These are phyloP conservation scores for Ceriops decandra DNA, from an alignment of 345 rosid genomes.

Conservation along the genomic window DNA sequence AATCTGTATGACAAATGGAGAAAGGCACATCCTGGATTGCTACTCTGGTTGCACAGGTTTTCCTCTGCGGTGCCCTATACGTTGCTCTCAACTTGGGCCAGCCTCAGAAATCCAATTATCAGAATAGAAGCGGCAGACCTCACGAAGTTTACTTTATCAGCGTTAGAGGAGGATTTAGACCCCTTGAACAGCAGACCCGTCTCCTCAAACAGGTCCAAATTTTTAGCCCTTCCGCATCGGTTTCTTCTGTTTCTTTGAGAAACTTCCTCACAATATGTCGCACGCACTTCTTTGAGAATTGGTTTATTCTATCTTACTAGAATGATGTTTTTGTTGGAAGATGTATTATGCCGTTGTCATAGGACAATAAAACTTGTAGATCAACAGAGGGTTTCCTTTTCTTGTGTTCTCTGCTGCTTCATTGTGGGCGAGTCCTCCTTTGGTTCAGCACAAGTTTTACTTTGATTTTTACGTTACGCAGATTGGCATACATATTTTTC, in stretches of 20 bases:
- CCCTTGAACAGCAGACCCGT: constrained; percentile 38
- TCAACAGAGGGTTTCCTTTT: neutral
- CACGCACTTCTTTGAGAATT: neutral
- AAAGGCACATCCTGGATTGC: constrained; percentile 47
- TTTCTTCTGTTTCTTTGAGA: neutral
- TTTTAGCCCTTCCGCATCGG: constrained; percentile 9
- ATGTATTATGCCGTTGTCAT: too few species aligned
- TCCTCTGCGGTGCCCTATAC: constrained; percentile 53
- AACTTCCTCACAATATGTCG: neutral
- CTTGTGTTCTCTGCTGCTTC: neutral
- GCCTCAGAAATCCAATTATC: constrained; percentile 30
- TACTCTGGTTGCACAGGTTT: constrained; percentile 54
- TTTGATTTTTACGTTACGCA: too few species aligned
- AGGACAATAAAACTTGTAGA: neutral
- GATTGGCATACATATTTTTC: too few species aligned
- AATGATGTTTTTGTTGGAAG: neutral
- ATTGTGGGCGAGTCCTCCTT: neutral
- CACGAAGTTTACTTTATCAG: constrained; percentile 53
- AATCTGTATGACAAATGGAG: constrained; percentile 36
- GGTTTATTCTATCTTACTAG: neutral
- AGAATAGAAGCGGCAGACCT: constrained; percentile 21
- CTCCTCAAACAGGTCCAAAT: constrained; percentile 63
- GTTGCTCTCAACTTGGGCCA: constrained; percentile 59
- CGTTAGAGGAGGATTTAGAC: constrained; percentile 58
- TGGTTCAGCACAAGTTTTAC: too few species aligned